These are phyloP conservation scores for Lactuca saligna DNA, from an alignment of 129 eudicot species.

Conservation along the genomic window DNA sequence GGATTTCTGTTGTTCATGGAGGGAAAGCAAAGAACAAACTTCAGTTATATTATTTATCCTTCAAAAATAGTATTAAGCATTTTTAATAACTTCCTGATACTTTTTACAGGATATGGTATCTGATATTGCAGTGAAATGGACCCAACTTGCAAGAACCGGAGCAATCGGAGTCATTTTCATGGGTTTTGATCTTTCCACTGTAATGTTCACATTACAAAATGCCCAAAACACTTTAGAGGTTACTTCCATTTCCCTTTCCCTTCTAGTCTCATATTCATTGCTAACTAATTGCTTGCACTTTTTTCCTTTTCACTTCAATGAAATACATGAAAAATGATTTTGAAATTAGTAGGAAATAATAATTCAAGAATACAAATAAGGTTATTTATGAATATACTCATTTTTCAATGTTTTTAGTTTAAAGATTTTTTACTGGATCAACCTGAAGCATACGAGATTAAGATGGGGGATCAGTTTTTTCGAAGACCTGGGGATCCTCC, in stretches of 20 bases:
- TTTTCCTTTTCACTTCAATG: too few species aligned
- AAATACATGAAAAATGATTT: too few species aligned
- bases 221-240: too few species aligned
- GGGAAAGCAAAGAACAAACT: not conserved
- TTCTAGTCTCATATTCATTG: not conserved
- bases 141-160: slow-evolving; percentile 38
- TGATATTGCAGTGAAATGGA: too few species aligned
- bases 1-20: not conserved
- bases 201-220: slow-evolving; percentile 71
- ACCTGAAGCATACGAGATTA: slow-evolving; percentile 85
- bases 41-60: not conserved
- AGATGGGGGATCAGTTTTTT: slow-evolving; percentile 66
- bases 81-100: not conserved
- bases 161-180: slow-evolving; percentile 64
- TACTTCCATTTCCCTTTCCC: too few species aligned
- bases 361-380: too few species aligned
- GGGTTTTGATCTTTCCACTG: slow-evolving; percentile 74
- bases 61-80: not conserved
- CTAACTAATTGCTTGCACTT: not conserved
- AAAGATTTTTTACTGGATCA: slow-evolving; percentile 70
- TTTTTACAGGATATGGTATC: not conserved
- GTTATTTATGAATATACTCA: too few species aligned
- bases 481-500: slow-evolving; percentile 54
- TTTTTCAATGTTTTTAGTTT: slow-evolving; percentile 43
- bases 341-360: too few species aligned